These are phyloP conservation scores for Spinacia oleracea DNA, from an alignment of 179 eudicot genomes.

Conservation along the genomic window DNA sequence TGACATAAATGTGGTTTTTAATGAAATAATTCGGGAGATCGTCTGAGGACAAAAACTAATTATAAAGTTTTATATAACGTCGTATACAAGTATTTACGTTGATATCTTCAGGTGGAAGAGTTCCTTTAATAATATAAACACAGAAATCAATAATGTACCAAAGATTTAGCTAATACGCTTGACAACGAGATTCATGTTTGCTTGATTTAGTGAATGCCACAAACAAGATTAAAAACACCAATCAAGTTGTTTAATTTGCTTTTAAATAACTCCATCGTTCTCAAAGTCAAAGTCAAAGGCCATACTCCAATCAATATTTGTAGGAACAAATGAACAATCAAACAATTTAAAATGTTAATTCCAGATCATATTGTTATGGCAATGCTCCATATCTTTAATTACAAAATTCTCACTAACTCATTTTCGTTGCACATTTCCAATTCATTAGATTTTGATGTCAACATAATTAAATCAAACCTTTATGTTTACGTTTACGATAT, in stretches of 20 bases:
- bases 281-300: conserved; percentile 7
- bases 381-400: neutral
- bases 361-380: neutral
- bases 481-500: no score
- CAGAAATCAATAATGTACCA: neutral
- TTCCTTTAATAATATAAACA: neutral
- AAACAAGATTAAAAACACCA: neutral
- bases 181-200: neutral
- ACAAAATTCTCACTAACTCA: neutral
- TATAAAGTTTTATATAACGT: no score
- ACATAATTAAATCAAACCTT: neutral
- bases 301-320: neutral
- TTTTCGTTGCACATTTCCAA: no score
- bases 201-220: neutral
- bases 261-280: neutral
- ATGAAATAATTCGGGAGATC: no score
- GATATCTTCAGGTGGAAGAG: neutral
- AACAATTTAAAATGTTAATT: no score
- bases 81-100: neutral
- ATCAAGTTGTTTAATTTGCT: neutral
- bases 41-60: no score
- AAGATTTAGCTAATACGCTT: neutral
- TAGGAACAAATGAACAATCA: neutral
- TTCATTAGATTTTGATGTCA: neutral
- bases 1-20: no score